Percentiles rank a stretch among this genome's conserved stretches.
Evolutionary conservation across 176 grass and related monocot species (phyloP).

Genomic region (Musa itinerans): DNA sequence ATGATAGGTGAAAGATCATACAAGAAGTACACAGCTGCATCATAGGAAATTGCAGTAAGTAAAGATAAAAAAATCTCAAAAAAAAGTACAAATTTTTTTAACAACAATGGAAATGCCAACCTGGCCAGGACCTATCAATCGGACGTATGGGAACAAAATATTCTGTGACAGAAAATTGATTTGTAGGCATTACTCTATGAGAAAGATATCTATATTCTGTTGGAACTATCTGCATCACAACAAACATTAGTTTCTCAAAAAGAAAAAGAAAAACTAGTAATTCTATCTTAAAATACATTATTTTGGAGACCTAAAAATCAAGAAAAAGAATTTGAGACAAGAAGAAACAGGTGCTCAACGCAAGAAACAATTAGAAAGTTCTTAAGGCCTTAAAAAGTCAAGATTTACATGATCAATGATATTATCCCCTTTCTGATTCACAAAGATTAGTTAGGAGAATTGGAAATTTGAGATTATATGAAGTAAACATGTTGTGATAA

Average conservation of each 20-base stretch:
- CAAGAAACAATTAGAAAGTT: too few species aligned
- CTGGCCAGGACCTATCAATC: slow-evolving; percentile 76
- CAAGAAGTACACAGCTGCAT: slow-evolving; percentile 82
- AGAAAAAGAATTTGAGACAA: not conserved
- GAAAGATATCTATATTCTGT: slow-evolving; percentile 92
- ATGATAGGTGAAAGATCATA: slow-evolving; percentile 99
- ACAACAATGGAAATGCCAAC: slow-evolving; percentile 22
- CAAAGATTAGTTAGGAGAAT: not conserved
- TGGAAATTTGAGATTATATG: not conserved
- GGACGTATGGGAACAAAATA: slow-evolving; percentile 68
- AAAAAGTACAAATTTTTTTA: not conserved
- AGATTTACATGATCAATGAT: too few species aligned
- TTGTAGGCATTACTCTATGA: slow-evolving; percentile 72
- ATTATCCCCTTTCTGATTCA: not conserved
- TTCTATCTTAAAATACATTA: too few species aligned
- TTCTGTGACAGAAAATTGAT: slow-evolving; percentile 96
- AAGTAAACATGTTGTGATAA: too few species aligned
- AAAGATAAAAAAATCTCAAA: not conserved
- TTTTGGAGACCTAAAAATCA: not conserved
- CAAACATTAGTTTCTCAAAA: not conserved
- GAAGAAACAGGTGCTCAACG: too few species aligned
- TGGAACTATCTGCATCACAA: slow-evolving; percentile 70
- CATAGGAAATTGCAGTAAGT: slow-evolving; percentile 12
- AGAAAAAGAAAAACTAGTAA: too few species aligned
- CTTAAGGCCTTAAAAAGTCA: too few species aligned